Conservation (phyloP, 1,284 basidiomycete species). For the Thecaphora thlaspeos region DNA sequence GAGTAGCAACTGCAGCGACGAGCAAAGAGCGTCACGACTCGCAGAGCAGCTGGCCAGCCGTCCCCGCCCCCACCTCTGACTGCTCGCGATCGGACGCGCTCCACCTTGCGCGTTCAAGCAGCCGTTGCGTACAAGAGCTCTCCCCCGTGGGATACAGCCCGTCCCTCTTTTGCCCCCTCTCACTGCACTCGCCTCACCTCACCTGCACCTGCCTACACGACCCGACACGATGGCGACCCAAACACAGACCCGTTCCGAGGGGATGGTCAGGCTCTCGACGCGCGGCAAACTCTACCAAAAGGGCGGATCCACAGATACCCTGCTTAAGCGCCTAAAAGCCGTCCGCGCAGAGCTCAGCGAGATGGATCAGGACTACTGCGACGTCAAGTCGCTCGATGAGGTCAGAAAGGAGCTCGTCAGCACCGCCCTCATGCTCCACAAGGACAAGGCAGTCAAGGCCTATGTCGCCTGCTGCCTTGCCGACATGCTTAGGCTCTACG, state of each 20-base stretch:
- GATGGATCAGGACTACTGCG: slow-evolving; percentile 84
- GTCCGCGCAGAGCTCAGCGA: slow-evolving; percentile 67
- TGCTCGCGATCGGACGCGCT: too few species aligned
- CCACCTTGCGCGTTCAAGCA: too few species aligned
- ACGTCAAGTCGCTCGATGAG: slow-evolving; percentile 69
- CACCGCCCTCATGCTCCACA: slow-evolving; percentile 80
- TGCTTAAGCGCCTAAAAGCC: slow-evolving; percentile 39
- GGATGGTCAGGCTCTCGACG: slow-evolving; percentile 31
- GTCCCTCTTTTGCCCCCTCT: too few species aligned
- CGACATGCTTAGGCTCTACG: slow-evolving; percentile 87
- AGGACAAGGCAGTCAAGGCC: slow-evolving; percentile 89
- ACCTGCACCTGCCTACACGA: too few species aligned
- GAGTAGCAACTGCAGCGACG: too few species aligned
- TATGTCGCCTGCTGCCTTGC: slow-evolving; percentile 91
- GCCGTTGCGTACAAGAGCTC: too few species aligned
- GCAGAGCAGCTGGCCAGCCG: too few species aligned
- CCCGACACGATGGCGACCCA: slow-evolving; percentile 13
- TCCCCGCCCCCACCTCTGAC: too few species aligned
- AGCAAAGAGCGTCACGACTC: too few species aligned
- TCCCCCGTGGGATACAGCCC: too few species aligned
- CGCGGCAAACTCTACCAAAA: slow-evolving; percentile 40
- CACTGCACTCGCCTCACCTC: too few species aligned
- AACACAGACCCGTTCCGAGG: slow-evolving; percentile 13
- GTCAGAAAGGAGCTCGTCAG: slow-evolving; percentile 78
- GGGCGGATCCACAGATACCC: slow-evolving; percentile 40